phyloP scores from a whole-genome alignment of 805 yeast genomes.

The Candida anglica region DNA sequence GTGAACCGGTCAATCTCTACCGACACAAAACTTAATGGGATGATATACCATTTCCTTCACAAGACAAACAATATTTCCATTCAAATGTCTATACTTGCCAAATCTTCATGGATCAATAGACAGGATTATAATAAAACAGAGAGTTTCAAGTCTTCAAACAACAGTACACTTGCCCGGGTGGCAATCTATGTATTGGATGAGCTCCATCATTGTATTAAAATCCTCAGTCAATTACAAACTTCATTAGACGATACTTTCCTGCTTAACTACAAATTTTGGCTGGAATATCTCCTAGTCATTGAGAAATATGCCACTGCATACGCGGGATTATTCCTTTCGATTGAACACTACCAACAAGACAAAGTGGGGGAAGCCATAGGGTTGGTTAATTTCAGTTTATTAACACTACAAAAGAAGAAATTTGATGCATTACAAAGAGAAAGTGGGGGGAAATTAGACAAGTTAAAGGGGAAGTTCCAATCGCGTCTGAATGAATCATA shows the following conservation, averaged over 20 bases:
- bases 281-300: conserved; percentile 24
- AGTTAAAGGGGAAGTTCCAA: conserved; percentile 22
- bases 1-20: conserved; percentile 5
- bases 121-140: conserved; percentile 14
- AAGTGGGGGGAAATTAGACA: conserved; percentile 9
- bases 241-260: conserved; percentile 5
- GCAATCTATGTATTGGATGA: conserved; percentile 39
- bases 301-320: conserved; percentile 37
- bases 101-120: conserved; percentile 36
- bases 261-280: conserved; percentile 16
- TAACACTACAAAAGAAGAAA: conserved; percentile 33
- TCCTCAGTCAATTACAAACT: conserved; percentile 12
- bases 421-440: conserved; percentile 10
- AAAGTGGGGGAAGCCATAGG: conserved; percentile 47
- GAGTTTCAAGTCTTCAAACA: conserved; percentile 17
- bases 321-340: conserved; percentile 40
- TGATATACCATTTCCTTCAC: conserved; percentile 12
- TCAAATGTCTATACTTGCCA: conserved; percentile 37
- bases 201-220: conserved; percentile 16
- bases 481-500: conserved; percentile 27
- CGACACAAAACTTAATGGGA: conserved; percentile 6
- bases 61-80: conserved; percentile 27
- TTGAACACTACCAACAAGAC: conserved; percentile 42
- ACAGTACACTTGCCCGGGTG: conserved; percentile 43
- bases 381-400: conserved; percentile 31